A percentile compares a stretch with the other conserved stretches of the same genome.
Conservation (phyloP, 768 basidiomycete genomes). For the Lactifluus pinguis region DNA sequence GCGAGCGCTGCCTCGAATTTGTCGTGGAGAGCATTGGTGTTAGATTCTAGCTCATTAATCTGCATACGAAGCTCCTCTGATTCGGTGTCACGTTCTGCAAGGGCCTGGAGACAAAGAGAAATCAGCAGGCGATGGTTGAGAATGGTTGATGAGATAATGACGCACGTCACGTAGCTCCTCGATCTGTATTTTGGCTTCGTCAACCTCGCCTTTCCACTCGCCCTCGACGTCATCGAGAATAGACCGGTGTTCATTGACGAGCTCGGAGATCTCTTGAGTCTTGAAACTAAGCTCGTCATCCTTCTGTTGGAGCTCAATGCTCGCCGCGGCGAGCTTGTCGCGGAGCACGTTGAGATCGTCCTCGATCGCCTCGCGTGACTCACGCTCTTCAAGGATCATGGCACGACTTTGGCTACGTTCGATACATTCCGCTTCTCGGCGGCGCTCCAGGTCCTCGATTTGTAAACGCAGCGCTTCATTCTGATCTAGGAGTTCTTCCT, state of each 20-base stretch:
- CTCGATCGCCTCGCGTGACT: constrained; percentile 72
- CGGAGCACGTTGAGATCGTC: constrained; percentile 63
- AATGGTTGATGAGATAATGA: constrained; percentile 6
- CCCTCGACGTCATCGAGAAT: constrained; percentile 69
- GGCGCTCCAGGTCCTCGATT: constrained; percentile 55
- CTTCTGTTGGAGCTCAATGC: constrained; percentile 78
- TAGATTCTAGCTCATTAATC: constrained; percentile 66
- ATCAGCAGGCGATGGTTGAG: neutral
- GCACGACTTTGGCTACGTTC: constrained; percentile 71
- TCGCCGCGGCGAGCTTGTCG: constrained; percentile 70
- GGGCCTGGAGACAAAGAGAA: constrained; percentile 35
- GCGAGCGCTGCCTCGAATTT: constrained; percentile 70
- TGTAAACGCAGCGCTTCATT: constrained; percentile 54
- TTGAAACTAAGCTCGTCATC: constrained; percentile 82
- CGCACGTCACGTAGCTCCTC: constrained; percentile 72
- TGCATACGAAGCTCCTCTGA: constrained; percentile 64
- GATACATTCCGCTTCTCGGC: constrained; percentile 50
- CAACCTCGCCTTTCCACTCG: constrained; percentile 84
- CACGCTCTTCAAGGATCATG: constrained; percentile 58
- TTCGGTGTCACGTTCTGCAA: constrained; percentile 74
- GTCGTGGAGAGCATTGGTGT: constrained; percentile 56
- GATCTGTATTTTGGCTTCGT: constrained; percentile 67
- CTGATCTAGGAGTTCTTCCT: constrained; percentile 59
- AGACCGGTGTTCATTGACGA: constrained; percentile 63
- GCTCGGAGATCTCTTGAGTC: constrained; percentile 66